A percentile compares a stretch with the other conserved stretches of the same genome.
phyloP scores from a whole-genome alignment of 2,329 filamentous ascomycete species.

The Anthostomella pinea region DNA sequence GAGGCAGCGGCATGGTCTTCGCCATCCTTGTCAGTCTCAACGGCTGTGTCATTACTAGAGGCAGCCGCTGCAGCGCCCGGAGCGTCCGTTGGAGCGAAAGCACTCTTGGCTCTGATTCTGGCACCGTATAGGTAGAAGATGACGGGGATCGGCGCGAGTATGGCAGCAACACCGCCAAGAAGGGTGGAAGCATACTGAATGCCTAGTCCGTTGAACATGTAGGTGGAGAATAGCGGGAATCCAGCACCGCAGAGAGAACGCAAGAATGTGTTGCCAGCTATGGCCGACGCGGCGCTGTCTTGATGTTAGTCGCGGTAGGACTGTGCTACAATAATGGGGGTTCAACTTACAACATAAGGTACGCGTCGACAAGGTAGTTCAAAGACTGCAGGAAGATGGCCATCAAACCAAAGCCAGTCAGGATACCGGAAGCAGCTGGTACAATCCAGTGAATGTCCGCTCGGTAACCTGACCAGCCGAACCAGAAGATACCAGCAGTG shows the following conservation, averaged over 20 bases:
- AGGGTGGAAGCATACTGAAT: constrained; percentile 62
- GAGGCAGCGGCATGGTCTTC: constrained; percentile 34
- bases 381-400: constrained; percentile 78
- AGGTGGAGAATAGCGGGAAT: constrained; percentile 75
- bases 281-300: constrained; percentile 64
- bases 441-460: constrained; percentile 61
- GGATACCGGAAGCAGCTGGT: constrained; percentile 58
- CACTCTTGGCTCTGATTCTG: constrained; percentile 53
- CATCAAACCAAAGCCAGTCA: constrained; percentile 74
- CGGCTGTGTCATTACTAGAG: constrained; percentile 24
- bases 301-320: constrained; percentile 8
- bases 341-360: constrained; percentile 56
- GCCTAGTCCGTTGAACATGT: constrained; percentile 64
- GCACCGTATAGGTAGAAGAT: constrained; percentile 60
- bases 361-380: constrained; percentile 78
- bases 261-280: constrained; percentile 79
- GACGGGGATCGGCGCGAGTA: constrained; percentile 60
- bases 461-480: constrained; percentile 67
- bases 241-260: constrained; percentile 74
- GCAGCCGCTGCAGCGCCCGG: constrained; percentile 12
- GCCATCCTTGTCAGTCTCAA: constrained; percentile 31
- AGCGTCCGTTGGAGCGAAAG: constrained; percentile 50
- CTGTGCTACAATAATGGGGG: neutral
- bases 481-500: constrained; percentile 70
- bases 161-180: constrained; percentile 57